Evolutionary conservation across 257 asterid species (phyloP).

Genomic region (Penstemon eatonii): DNA sequence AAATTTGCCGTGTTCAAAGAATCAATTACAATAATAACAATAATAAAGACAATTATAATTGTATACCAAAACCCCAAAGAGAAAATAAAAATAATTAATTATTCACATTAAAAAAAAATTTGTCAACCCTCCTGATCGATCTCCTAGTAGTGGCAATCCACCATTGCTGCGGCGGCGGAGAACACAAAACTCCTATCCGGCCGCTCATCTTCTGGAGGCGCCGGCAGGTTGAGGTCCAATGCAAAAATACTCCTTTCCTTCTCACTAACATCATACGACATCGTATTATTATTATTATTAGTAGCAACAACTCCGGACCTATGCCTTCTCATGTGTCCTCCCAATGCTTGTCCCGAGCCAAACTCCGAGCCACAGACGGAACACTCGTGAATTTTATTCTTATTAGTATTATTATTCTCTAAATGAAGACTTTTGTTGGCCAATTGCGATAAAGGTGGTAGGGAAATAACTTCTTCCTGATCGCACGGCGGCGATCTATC

Average conservation of each 20-base stretch:
- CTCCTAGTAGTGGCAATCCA: conserved; percentile 67
- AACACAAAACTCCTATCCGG: conserved; percentile 30
- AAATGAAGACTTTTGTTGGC: not conserved
- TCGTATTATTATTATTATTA: not conserved
- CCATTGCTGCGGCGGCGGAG: conserved; percentile 56
- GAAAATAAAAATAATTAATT: conserved; percentile 11
- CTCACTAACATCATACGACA: conserved; percentile 29
- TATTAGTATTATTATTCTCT: conserved; percentile 2
- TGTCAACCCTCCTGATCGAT: conserved; percentile 35
- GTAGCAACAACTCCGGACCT: conserved; percentile 34
- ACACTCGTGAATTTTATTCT: conserved; percentile 75
- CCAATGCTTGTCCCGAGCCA: conserved; percentile 84
- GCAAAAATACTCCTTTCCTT: conserved; percentile 42
- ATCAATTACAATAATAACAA: conserved; percentile 21
- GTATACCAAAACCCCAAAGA: conserved; percentile 11
- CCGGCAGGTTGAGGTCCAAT: conserved; percentile 81
- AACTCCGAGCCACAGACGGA: conserved; percentile 80
- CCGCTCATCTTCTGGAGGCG: conserved; percentile 63
- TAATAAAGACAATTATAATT: conserved; percentile 26
- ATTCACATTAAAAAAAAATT: conserved; percentile 31
- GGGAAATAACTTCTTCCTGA: conserved; percentile 9
- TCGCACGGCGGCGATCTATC: conserved; percentile 17
- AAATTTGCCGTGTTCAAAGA: conserved; percentile 30
- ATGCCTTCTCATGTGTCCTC: conserved; percentile 94
- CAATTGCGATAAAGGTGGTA: conserved; percentile 25